Base-by-base conservation (phyloP, 1,139 yeast genomes). In the Yamadazyma jaroonii region DNA sequence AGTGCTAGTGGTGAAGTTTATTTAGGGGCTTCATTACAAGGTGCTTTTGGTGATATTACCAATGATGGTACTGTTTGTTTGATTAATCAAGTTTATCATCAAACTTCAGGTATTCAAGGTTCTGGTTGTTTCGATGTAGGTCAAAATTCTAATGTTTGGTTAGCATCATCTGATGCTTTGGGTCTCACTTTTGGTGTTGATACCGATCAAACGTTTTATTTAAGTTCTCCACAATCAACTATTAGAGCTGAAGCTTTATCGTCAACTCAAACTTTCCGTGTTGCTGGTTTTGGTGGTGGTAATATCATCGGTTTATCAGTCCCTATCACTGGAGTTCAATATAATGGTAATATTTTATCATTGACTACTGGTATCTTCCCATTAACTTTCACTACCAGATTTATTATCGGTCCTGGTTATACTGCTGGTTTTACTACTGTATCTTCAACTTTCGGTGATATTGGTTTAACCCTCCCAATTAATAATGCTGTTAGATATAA, bases 221-320 rank as follows among this genome's bases (percentile, higher is more conserved):
- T 55, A 37, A 38, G 44, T 28, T 30, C 45, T 4, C 13, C 47
- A 3, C 6, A 36, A 7, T 52, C 59, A 7, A 29, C 41, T 13
- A 14, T 54, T 9, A 35, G 42, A 23, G 50, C 50, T 10, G 42
- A 40, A 20, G 49, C 41, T 22, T 29, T 45, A 10, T 31, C 41
- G 22, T 39, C 37, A 15, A 49, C 48, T 9, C 47, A 50, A 39
- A 40, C 59, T 8, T 56, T 48, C 45, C 47, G 40, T 5, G 61
- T 62, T 33, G 50, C 49, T 14, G 66, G 65, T n/a, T 62, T 53
- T 41, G 67, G 67, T 34, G 46, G 47, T 37, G 60, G 60, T 9
- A 62, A 59, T 36, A 40, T 46, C n/a, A 50, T 61, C 36, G 59
- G 61, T 29, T 36, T 59, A 24, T 47, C 45, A 38, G 36, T 48